Percentiles rank a stretch among this genome's conserved stretches.
Evolutionary conservation across 495 filamentous ascomycete genomes (phyloP).

Genomic region (Neurospora pannonica): DNA sequence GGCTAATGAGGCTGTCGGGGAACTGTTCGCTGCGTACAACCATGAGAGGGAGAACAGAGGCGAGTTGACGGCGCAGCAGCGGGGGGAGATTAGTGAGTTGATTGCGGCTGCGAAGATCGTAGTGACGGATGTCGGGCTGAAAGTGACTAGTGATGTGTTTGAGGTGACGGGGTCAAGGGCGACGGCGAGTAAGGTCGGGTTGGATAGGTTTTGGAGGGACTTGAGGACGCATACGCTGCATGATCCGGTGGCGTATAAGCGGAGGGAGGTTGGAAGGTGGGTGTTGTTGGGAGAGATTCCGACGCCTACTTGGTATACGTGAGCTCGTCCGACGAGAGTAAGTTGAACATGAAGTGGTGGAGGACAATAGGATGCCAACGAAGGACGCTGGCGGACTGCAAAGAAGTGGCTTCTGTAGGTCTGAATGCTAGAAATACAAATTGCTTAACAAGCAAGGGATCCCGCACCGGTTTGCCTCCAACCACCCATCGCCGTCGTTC

Average conservation of each 20-base stretch:
- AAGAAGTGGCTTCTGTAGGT: background rate
- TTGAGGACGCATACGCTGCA: slow-evolving; percentile 52
- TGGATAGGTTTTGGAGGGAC: slow-evolving; percentile 55
- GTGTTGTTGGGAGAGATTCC: slow-evolving; percentile 42
- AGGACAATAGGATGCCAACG: background rate
- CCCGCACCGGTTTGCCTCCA: background rate
- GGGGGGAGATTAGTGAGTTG: slow-evolving; percentile 50
- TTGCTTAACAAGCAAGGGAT: background rate
- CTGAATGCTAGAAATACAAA: background rate
- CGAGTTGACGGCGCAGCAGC: slow-evolving; percentile 31
- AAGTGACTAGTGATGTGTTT: slow-evolving; percentile 48
- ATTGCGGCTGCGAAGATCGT: slow-evolving; percentile 52
- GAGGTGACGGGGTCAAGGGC: slow-evolving; percentile 49
- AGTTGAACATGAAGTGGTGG: background rate
- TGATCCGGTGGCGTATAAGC: slow-evolving; percentile 55
- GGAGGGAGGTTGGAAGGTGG: slow-evolving; percentile 46
- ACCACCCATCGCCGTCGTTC: background rate
- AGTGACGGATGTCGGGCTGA: slow-evolving; percentile 45
- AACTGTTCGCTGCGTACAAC: slow-evolving; percentile 30
- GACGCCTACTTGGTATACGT: slow-evolving; percentile 50
- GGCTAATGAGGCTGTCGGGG: slow-evolving; percentile 26
- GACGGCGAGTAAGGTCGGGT: slow-evolving; percentile 41
- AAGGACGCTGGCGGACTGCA: background rate
- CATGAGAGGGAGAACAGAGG: slow-evolving; percentile 14
- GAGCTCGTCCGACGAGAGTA: background rate